Evolutionary conservation across 768 basidiomycete species (phyloP).

Genomic region (Rhodotorula sphaerocarpa): DNA sequence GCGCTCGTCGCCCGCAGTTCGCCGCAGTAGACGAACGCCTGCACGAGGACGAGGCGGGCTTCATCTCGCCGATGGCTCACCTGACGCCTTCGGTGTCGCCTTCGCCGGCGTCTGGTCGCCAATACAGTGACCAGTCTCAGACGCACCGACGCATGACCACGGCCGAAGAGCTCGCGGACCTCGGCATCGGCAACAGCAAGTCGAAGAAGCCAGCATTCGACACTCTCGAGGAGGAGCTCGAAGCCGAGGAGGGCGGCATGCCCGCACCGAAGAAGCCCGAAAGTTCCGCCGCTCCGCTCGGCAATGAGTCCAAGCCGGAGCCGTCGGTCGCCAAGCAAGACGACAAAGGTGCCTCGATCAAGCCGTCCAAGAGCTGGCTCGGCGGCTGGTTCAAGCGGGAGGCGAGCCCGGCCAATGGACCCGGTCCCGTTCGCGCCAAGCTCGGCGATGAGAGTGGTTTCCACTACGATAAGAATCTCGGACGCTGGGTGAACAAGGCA

Average conservation of each 20-base stretch:
- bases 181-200: slow-evolving; percentile 78
- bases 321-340: too few species aligned
- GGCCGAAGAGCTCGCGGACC: slow-evolving; percentile 64
- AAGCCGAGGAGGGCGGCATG: slow-evolving; percentile 39
- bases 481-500: slow-evolving; percentile 84
- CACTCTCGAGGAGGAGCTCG: slow-evolving; percentile 35
- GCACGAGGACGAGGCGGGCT: slow-evolving; percentile 54
- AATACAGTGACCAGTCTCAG: background rate
- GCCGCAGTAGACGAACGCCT: slow-evolving; percentile 45
- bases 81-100: slow-evolving; percentile 48
- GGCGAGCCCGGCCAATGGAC: slow-evolving; percentile 49
- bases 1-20: slow-evolving; percentile 53
- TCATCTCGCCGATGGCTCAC: slow-evolving; percentile 69
- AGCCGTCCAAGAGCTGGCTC: slow-evolving; percentile 57
- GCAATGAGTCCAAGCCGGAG: too few species aligned
- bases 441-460: slow-evolving; percentile 84
- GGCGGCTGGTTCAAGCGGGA: slow-evolving; percentile 68
- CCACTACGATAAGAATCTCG: slow-evolving; percentile 88
- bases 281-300: too few species aligned
- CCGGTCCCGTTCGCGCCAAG: slow-evolving; percentile 78
- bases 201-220: slow-evolving; percentile 40
- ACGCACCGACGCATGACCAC: slow-evolving; percentile 32
- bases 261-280: background rate
- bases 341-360: slow-evolving; percentile 22
- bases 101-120: slow-evolving; percentile 30